Percentiles rank a stretch among this genome's conserved stretches.
These are phyloP conservation scores for Akanthomyces uredinophilus DNA, from an alignment of 2,329 filamentous ascomycete genomes.

Conservation along the genomic window DNA sequence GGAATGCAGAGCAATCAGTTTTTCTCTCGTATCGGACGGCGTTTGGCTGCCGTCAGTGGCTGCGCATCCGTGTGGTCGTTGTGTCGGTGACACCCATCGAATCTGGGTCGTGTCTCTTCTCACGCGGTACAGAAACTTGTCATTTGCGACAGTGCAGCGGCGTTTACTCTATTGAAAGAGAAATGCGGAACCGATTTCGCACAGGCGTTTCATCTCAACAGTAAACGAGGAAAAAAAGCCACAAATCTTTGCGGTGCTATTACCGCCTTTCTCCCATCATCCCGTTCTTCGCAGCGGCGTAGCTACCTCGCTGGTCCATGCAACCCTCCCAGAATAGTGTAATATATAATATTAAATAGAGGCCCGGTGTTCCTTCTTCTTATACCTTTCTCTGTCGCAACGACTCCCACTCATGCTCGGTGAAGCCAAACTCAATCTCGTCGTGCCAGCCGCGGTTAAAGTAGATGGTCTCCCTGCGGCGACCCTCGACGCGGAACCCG, in stretches of 20 bases:
- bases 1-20: no score
- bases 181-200: neutral
- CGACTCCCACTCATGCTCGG: slow-evolving; percentile 32
- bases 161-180: neutral
- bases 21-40: neutral
- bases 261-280: neutral
- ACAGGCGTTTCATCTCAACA: neutral
- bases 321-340: neutral
- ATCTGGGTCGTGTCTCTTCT: neutral
- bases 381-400: neutral
- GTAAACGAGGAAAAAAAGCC: neutral
- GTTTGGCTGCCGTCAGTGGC: neutral
- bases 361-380: neutral
- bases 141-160: neutral
- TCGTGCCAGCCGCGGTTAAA: slow-evolving; percentile 38
- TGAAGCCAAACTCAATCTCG: slow-evolving; percentile 30
- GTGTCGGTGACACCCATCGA: neutral
- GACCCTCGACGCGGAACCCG: slow-evolving; percentile 40
- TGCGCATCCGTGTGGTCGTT: neutral
- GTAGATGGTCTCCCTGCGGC: slow-evolving; percentile 25
- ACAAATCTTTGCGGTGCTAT: no score
- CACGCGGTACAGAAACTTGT: neutral
- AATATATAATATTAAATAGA: neutral
- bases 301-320: neutral
- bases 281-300: neutral